Base-by-base conservation (phyloP, 1,284 basidiomycete genomes). In the Cryptococcus sp. region DNA sequence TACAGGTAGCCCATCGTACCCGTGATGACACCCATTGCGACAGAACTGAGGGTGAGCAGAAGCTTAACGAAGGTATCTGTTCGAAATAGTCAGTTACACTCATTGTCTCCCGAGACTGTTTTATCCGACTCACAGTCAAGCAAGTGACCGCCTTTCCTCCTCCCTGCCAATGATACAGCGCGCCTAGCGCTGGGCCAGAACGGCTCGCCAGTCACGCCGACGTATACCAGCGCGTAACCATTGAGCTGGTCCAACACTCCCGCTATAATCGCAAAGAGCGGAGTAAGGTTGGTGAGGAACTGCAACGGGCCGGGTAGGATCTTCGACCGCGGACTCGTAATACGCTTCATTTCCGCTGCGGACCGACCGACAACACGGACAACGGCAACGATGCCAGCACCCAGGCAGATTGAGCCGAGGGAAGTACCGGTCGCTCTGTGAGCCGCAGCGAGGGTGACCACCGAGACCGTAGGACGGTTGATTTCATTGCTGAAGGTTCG, bases 1-100 rank as follows among this genome's bases (percentile, higher is more conserved):
- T 93, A 93, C 3, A 96, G 78, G 73, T 94, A 96, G 0, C 91
- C 90, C 13, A 85, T 81, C 39, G 93, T 80, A 1, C 90, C 88
- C 55, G 90, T 90, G 11, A 91, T 89, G 65, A 93, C 83, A 4
- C 80, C 52, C 83, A 93, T 80, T 0, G 88, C 88, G 47, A 92
- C 80, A 5, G 91, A 90, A 10, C 88, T 86, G 35, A 93, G 83
- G 22, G 79, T 78, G 22, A 83, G 70, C 6, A 83, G 73, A 15
- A 81, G 75, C 16, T 89, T 90, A 67, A 94, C 83, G 54, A 93
- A 78, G 0, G 88, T 85, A 62, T 75, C 78, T 69, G 65, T 53
- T 54, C 47, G 20, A 11, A 20, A 62, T 50, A 55, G 22, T 50
- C 47, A 40, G 45, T 42, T 13, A 35, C 15, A 16, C 16, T 22